Evolutionary conservation across 2,329 filamentous ascomycete genomes (phyloP), one percentile per base, ranked within the genome.

Genomic region (Sporothrix euskadiensis): DNA sequence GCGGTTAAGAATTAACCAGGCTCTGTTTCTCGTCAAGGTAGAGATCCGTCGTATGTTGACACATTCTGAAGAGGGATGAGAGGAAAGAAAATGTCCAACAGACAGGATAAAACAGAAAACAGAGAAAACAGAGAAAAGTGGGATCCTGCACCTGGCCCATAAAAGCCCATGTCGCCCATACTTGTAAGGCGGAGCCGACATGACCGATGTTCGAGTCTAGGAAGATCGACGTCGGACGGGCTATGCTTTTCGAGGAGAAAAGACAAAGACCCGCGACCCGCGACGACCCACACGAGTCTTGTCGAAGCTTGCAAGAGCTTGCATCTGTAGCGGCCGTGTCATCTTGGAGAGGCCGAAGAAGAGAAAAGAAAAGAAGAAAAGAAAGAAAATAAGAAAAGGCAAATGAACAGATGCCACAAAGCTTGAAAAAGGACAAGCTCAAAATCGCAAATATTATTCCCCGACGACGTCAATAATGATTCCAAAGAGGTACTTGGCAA

Each of bases 101-200:
- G 12, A 22, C 19, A 35, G 16, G 26, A 59, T 59, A 26, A 26
- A 26, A 26, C 1, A 26, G 26, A 26, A 26, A 26, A 26, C 26
- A 26, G 26, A 26, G 26, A 1, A 26, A 26, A 63, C 35, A 59
- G 26, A 41, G 52, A 56, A 56, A 56, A 26, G 52, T 49, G 14
- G 14, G 14, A 16, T 49, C 14, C 44, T 49, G 44, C 14, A 49
- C 44, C 44, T 4, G 5, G 19, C 44, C 44, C 52, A 56, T 56
- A 56, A 56, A 56, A 56, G 52, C 52, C 56, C 56, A 59, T 26
- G 26, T 26, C 26, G 26, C 26, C 26, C 26, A 26, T 26, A 26
- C 26, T 26, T 26, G 26, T n/a, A 59, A 35, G 56, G 56, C 56
- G 56, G 56, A 59, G 56, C n/a, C 56, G 56, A 59, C 52, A 56